Evolutionary conservation across 805 yeast genomes (phyloP).

Genomic region (Teunomyces atbi): DNA sequence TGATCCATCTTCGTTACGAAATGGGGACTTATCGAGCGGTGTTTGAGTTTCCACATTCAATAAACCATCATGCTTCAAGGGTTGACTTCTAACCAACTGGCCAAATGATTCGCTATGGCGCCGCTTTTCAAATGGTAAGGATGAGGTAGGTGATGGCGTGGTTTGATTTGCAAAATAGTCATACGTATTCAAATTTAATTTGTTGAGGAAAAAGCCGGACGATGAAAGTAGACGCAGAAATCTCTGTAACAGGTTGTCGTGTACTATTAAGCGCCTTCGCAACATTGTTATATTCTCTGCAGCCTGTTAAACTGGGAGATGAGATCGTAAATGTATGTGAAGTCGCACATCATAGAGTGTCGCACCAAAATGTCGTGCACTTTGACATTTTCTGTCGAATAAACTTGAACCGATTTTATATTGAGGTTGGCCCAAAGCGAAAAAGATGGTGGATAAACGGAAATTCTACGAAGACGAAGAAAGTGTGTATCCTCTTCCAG

Average conservation of each 20-base stretch:
- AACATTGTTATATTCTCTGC: neutral
- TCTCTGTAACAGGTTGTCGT: neutral
- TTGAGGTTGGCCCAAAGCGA: neutral
- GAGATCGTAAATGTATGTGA: too few species aligned
- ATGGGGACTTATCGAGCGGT: conserved; percentile 25
- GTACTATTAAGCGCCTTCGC: neutral
- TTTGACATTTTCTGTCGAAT: neutral
- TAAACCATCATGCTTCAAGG: conserved; percentile 9
- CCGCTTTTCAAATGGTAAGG: conserved; percentile 16
- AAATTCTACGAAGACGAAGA: conserved; percentile 52
- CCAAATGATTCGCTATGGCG: conserved; percentile 25
- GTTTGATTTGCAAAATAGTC: conserved; percentile 2
- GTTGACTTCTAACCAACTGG: conserved; percentile 22
- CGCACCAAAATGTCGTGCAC: neutral
- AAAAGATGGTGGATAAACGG: conserved; percentile 26
- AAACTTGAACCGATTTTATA: neutral
- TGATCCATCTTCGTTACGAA: conserved; percentile 39
- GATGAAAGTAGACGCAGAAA: neutral
- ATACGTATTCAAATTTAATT: neutral
- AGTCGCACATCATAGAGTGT: too few species aligned
- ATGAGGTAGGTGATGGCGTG: neutral
- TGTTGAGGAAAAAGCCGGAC: neutral
- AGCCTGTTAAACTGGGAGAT: too few species aligned
- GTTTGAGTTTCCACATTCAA: conserved; percentile 3
- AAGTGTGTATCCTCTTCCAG: conserved; percentile 47